Evolutionary conservation across 2,329 filamentous ascomycete species (phyloP), one percentile per base, ranked within the genome.

Genomic region (Penicillium sp.): DNA sequence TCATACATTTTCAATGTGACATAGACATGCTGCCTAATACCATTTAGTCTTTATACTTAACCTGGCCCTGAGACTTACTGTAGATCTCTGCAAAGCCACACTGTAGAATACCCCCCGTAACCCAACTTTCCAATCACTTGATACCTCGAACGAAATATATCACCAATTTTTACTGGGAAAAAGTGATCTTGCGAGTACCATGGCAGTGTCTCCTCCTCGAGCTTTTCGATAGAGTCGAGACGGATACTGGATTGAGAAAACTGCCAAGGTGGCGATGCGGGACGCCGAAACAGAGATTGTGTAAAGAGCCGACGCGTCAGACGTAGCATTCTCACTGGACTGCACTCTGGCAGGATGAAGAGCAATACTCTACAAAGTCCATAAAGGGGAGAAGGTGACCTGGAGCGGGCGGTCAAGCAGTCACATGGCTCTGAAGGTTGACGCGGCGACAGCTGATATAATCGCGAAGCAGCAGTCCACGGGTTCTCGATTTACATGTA

Each of bases 1-100:
- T 53, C 48, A 9, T 35, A 48, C 10, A 51, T 32, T 27, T 51
- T 49, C 28, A 47, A 43, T 38, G 41, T 40, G 25, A 48, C 40
- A 32, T 39, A 50, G 3, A 8, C 4, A 33, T 47, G 21, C 13
- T 47, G 9, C 14, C 45, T 48, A 26, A 17, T 20, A 14, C 4
- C 8, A 14, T 2, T 40, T n/a, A 42, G 39, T 18, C 16, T 34
- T 32, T 3, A 40, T 19, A 9, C 10, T 26, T 9, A 31, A 21
- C 2, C 16, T 6, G 11, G 21, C 2, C 27, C 4, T 16, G 23
- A 3, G 32, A 27, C 33, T 26, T 29, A 50, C 48, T 46, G 36
- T 38, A 47, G 17, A 7, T 49, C 43, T 32, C 48, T 28, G 11
- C 41, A 45, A 1, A 53, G 36, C 44, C 41, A 47, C 13, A 40